Evolutionary conservation across 805 yeast genomes (phyloP), one percentile per base, ranked within the genome.

Genomic region (Ogataea trehaloabstinens): DNA sequence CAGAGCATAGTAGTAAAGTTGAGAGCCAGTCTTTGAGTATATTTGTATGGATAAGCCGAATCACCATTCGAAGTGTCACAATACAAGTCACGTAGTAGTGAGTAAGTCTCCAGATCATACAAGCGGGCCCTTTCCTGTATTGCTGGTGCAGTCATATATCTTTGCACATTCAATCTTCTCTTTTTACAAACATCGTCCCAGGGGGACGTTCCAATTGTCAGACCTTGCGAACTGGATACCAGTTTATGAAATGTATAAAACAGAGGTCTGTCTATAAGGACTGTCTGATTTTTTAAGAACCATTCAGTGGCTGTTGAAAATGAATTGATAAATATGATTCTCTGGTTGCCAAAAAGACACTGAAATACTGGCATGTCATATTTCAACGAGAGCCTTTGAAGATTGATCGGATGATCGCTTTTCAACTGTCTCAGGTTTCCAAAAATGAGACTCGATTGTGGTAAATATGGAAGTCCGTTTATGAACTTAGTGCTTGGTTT

Each of bases 131-230:
- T 60, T 28, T 60, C 58, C 37, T 54, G 50, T 36, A 67, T 56
- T 1, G 68, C 61, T 2, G 67, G 67, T 4, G 64, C 60, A 33
- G 66, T 64, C 44, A 67, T 56, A 15, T 67, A 67, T 15, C 62
- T 48, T n/a, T 62, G 66, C 13, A 66, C 70, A 11, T 64, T 68
- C 25, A 56, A 49, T 19, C 68, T 42, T 37, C 66, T 63, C n/a
- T 59, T 53, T 31, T 53, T 53, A 33, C 68, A 63, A 7, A 61
- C 51, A n/a, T 61, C 69, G 24, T 60, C 55, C 67, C 68, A 68
- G 2, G 72, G 71, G 4, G 72, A 64, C 3, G 72, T 67, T 6
- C 72, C 72, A 27, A 67, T 66, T 1, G 72, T 68, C 28, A 63
- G 60, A 3, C 72, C 58, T 41, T 70, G 45, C 49, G 68, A 35